Evolutionary conservation across 108 stramenopile species (phyloP).

Genomic region (Skeletonema potamos): DNA sequence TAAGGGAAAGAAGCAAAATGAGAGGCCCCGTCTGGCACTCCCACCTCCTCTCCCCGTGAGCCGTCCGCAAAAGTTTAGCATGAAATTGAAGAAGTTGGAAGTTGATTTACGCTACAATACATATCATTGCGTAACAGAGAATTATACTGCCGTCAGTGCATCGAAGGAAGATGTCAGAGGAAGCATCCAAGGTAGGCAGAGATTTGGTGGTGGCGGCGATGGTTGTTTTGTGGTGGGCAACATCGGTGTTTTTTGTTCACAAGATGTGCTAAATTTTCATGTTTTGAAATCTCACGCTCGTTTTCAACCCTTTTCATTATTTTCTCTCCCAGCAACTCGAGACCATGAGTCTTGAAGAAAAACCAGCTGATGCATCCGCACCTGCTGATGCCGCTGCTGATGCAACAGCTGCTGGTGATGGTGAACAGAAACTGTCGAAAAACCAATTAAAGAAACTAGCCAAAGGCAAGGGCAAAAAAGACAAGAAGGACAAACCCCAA

Average conservation of each 20-base stretch:
- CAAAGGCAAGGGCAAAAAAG: slow-evolving; percentile 69
- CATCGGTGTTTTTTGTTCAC: too few relatives aligned
- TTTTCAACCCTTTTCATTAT: neutral
- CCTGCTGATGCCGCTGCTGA: neutral
- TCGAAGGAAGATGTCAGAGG: neutral
- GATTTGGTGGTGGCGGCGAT: neutral
- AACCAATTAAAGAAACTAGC: slow-evolving; percentile 84
- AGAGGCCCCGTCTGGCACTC: too few relatives aligned
- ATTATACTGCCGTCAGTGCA: neutral
- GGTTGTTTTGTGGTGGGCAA: neutral
- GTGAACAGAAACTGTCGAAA: slow-evolving; percentile 65
- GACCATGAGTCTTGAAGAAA: slow-evolving; percentile 31
- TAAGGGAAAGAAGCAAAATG: too few relatives aligned
- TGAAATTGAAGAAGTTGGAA: too few relatives aligned
- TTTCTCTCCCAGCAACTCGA: slow-evolving; percentile 7
- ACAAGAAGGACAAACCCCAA: slow-evolving; percentile 85
- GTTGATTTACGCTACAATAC: too few relatives aligned
- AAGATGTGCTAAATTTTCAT: neutral
- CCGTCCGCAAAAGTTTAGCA: too few relatives aligned
- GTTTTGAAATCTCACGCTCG: neutral
- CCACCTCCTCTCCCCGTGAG: too few relatives aligned
- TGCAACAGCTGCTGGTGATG: neutral
- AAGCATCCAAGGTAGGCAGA: slow-evolving; percentile 5
- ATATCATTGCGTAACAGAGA: slow-evolving; percentile 2
- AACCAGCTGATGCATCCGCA: slow-evolving; percentile 9